Conservation (phyloP, 2,329 filamentous ascomycete genomes). For the Teratosphaeria zuluensis region DNA sequence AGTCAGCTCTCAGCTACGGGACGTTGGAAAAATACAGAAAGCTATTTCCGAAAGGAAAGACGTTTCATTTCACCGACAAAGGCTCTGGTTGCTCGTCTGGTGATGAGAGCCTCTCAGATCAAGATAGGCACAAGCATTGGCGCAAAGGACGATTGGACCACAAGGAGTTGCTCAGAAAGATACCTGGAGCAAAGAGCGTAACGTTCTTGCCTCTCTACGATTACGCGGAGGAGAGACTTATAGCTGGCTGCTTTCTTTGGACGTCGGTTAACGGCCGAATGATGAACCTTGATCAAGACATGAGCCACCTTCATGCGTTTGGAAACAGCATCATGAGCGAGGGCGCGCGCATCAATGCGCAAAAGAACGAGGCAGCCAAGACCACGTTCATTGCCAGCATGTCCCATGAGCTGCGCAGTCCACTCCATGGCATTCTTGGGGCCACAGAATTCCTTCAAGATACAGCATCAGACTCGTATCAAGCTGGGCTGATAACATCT, state of each 20-base stretch:
- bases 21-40: conserved; percentile 21
- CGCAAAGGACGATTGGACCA: conserved; percentile 3
- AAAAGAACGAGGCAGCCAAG: conserved; percentile 37
- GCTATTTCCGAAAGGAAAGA: conserved; percentile 17
- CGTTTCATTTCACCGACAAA: conserved; percentile 19
- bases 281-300: conserved; percentile 27
- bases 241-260: conserved; percentile 37
- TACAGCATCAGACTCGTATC: conserved; percentile 31
- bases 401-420: conserved; percentile 42
- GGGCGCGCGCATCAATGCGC: conserved; percentile 28
- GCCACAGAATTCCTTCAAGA: conserved; percentile 42
- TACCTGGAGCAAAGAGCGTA: conserved; percentile 30
- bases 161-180: conserved; percentile 2
- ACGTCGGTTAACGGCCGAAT: conserved; percentile 35
- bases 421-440: conserved; percentile 33
- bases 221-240: conserved; percentile 30
- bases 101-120: conserved; percentile 10
- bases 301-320: conserved; percentile 35
- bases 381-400: conserved; percentile 43
- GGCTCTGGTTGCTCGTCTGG: conserved; percentile 13
- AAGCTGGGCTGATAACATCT: conserved; percentile 37
- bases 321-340: conserved; percentile 32
- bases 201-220: conserved; percentile 46
- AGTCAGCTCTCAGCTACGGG: conserved; percentile 12
- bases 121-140: not conserved